Evolutionary conservation across 129 eudicot species (phyloP).

Genomic region (Glebionis coronaria): DNA sequence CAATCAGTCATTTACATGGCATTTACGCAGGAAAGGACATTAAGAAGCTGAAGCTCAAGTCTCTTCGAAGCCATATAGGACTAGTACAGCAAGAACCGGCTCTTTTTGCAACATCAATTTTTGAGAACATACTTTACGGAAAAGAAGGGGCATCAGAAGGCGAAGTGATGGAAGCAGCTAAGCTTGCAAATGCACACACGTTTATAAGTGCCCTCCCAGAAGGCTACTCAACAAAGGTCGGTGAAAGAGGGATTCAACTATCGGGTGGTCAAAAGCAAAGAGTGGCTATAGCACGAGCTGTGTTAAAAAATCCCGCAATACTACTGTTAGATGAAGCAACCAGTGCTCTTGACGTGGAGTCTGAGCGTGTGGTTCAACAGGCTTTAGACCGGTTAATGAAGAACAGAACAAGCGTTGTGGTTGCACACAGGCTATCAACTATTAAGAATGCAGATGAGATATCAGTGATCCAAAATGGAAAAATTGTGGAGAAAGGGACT

Average conservation of each 20-base stretch:
- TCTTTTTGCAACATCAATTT: constrained; percentile 90
- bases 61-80: constrained; percentile 80
- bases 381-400: constrained; percentile 87
- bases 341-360: constrained; percentile 90
- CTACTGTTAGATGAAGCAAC: constrained; percentile 90
- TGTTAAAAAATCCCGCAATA: constrained; percentile 84
- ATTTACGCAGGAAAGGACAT: constrained; percentile 75
- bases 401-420: constrained; percentile 81
- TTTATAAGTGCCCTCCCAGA: constrained; percentile 90
- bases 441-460: constrained; percentile 86
- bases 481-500: constrained; percentile 89
- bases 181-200: constrained; percentile 84
- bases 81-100: constrained; percentile 98
- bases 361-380: constrained; percentile 83
- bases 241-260: constrained; percentile 92
- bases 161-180: constrained; percentile 91
- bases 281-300: constrained; percentile 95
- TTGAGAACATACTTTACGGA: constrained; percentile 92
- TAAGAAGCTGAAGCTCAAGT: constrained; percentile 80
- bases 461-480: constrained; percentile 89
- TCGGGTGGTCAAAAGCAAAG: constrained; percentile 99
- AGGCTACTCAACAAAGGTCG: constrained; percentile 91
- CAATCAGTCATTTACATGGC: too few relatives aligned
- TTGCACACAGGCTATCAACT: constrained; percentile 90
- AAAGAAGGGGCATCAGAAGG: constrained; percentile 88